These are phyloP conservation scores for Porphyrellus cyaneotinctus DNA, from an alignment of 768 basidiomycete genomes.

Conservation along the genomic window DNA sequence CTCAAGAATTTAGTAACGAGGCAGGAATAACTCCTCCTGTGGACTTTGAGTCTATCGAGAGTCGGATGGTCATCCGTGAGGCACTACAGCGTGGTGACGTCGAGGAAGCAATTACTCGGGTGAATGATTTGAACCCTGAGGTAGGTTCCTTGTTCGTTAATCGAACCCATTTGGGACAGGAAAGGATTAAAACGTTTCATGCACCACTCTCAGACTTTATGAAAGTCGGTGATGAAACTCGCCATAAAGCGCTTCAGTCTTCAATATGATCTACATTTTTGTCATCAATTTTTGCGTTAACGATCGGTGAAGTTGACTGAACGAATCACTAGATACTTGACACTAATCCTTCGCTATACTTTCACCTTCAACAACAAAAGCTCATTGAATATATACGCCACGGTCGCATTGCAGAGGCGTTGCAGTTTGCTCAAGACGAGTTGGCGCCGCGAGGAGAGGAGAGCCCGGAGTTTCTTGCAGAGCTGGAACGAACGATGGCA, in stretches of 20 bases:
- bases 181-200: conserved; percentile 92
- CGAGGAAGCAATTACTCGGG: conserved; percentile 90
- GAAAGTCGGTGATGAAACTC: conserved; percentile 79
- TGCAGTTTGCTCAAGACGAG: conserved; percentile 90
- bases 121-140: conserved; percentile 96
- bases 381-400: conserved; percentile 92
- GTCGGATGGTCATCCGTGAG: conserved; percentile 90
- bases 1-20: conserved; percentile 91
- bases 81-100: conserved; percentile 93
- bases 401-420: conserved; percentile 70
- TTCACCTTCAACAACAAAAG: conserved; percentile 93
- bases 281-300: neutral
- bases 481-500: conserved; percentile 94
- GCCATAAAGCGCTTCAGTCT: conserved; percentile 87
- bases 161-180: conserved; percentile 8
- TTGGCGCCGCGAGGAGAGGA: conserved; percentile 94
- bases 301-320: conserved; percentile 14
- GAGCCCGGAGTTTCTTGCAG: conserved; percentile 86
- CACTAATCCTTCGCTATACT: conserved; percentile 89
- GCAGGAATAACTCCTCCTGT: conserved; percentile 72
- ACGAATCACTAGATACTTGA: conserved; percentile 76
- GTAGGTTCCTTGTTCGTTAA: conserved; percentile 47
- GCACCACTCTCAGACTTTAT: conserved; percentile 93
- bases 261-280: conserved; percentile 73
- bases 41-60: conserved; percentile 90